Conservation (phyloP, 75 land plant genomes). For the Picea glauca region DNA sequence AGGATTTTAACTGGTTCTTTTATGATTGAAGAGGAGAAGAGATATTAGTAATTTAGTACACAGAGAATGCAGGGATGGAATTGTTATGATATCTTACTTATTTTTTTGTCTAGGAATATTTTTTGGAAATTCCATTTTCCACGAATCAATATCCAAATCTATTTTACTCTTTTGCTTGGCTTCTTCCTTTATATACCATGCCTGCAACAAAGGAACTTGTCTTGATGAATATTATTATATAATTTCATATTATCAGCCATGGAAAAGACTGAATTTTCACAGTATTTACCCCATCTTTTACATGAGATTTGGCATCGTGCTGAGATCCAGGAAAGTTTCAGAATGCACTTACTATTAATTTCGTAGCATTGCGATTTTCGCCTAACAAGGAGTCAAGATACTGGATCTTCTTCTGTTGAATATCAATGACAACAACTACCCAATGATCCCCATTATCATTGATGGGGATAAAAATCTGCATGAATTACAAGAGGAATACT, state of each 20-base stretch:
- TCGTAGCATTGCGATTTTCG: background rate
- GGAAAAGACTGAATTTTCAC: too few species aligned
- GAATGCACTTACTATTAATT: background rate
- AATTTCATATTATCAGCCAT: too few species aligned
- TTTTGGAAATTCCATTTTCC: background rate
- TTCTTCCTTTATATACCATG: conserved; percentile 4
- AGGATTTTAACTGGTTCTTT: too few species aligned
- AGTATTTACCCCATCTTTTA: too few species aligned
- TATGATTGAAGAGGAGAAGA: too few species aligned
- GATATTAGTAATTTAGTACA: too few species aligned
- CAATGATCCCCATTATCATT: background rate
- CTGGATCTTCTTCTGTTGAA: background rate
- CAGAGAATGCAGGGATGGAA: background rate
- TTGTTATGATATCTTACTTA: background rate
- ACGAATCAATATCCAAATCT: background rate
- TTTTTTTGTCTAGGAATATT: conserved; percentile 6
- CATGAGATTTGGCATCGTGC: too few species aligned
- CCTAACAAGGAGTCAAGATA: background rate
- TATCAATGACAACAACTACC: background rate
- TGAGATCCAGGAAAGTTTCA: too few species aligned
- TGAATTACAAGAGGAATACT: background rate
- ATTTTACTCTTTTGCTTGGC: background rate
- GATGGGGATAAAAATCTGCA: background rate
- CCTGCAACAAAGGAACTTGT: background rate
- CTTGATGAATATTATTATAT: too few species aligned